Percentiles rank a stretch among this genome's conserved stretches.
Conservation (phyloP, 2,329 filamentous ascomycete species). For the Aschersonia sp. region DNA sequence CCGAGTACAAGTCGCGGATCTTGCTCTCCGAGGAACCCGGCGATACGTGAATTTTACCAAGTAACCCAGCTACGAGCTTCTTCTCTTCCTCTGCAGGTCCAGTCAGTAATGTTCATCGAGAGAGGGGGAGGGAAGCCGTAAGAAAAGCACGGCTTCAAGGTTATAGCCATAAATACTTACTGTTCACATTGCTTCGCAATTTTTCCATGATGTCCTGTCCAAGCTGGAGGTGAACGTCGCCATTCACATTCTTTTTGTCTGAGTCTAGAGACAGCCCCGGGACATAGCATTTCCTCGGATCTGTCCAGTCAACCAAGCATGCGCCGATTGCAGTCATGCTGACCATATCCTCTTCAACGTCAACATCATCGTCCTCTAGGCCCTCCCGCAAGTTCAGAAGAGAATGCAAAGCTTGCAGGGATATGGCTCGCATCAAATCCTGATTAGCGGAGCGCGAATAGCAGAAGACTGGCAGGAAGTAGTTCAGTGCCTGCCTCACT, state of each 20-base stretch:
- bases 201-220: constrained; percentile 65
- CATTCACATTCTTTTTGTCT: constrained; percentile 51
- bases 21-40: constrained; percentile 46
- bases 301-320: constrained; percentile 87
- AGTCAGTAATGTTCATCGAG: constrained; percentile 12
- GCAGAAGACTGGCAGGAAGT: constrained; percentile 90
- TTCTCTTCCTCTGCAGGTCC: constrained; percentile 58
- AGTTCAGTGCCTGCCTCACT: constrained; percentile 74
- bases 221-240: constrained; percentile 68
- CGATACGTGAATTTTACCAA: constrained; percentile 71
- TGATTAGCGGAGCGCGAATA: constrained; percentile 76
- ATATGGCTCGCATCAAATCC: constrained; percentile 60
- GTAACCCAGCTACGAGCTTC: constrained; percentile 62
- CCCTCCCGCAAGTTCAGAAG: constrained; percentile 60
- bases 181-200: constrained; percentile 49
- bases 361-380: constrained; percentile 60
- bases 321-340: constrained; percentile 63
- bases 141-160: too few species aligned
- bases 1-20: constrained; percentile 40
- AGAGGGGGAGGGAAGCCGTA: too few species aligned
- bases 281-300: constrained; percentile 63
- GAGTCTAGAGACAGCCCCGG: constrained; percentile 34
- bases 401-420: constrained; percentile 59
- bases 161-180: constrained; percentile 30
- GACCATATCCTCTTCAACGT: constrained; percentile 65